Conservation (phyloP, 352 stramenopile genomes). For the Blastocystis sp. region DNA sequence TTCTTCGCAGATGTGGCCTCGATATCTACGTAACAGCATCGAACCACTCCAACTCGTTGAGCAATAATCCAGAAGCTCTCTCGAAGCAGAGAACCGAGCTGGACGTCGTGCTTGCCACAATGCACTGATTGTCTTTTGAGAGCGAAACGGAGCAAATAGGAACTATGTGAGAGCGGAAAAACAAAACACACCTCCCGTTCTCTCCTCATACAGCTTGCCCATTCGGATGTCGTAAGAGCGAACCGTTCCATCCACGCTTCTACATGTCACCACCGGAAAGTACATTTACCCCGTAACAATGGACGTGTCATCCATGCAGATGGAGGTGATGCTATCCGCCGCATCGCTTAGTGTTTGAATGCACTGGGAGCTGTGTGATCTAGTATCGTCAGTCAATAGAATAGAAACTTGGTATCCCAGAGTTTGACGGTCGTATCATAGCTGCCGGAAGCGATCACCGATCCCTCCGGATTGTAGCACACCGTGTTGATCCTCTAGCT, state of each 20-base stretch:
- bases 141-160: conserved; percentile 26
- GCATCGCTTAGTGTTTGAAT: conserved; percentile 45
- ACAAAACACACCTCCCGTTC: not conserved
- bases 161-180: not conserved
- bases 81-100: conserved; percentile 7
- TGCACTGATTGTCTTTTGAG: conserved; percentile 30
- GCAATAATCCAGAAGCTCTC: not conserved
- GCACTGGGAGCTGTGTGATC: not conserved
- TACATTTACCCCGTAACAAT: not conserved
- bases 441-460: conserved; percentile 31
- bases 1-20: not conserved
- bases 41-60: conserved; percentile 1
- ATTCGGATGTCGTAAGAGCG: conserved; percentile 48
- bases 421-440: conserved; percentile 55
- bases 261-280: not conserved
- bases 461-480: conserved; percentile 26
- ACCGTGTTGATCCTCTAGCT: conserved; percentile 22
- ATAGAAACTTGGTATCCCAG: not conserved
- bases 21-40: not conserved
- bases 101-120: conserved; percentile 24
- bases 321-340: not conserved
- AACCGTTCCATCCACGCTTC: conserved; percentile 25
- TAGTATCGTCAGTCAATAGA: not conserved
- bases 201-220: conserved; percentile 1
- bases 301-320: not conserved